Evolutionary conservation across 148 eudicot genomes (phyloP).

Genomic region (Salicornia ramosissima): DNA sequence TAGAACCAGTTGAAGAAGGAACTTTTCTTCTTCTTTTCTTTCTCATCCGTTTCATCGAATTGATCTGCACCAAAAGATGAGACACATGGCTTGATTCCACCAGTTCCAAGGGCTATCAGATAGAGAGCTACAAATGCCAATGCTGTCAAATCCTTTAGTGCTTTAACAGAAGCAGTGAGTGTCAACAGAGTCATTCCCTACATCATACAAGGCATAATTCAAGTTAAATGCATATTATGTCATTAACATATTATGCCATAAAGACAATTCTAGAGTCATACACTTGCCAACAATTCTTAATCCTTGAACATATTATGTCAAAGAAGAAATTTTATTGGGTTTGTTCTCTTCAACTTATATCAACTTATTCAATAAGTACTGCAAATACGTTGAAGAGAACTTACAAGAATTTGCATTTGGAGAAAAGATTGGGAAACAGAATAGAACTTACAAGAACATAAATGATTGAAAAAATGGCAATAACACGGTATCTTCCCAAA

Average conservation of each 20-base stretch:
- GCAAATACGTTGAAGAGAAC: no score
- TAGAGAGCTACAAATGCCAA: conserved; percentile 34
- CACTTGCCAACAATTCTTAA: not conserved
- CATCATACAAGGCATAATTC: not conserved
- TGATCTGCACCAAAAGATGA: conserved; percentile 64
- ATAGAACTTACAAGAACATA: conserved; percentile 62
- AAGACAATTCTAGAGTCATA: not conserved
- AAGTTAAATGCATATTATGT: no score
- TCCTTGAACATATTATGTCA: not conserved
- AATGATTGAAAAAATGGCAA: conserved; percentile 54
- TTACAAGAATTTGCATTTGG: no score
- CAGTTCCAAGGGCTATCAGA: conserved; percentile 53
- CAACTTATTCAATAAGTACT: no score
- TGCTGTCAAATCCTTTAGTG: conserved; percentile 30
- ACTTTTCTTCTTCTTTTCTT: conserved; percentile 36
- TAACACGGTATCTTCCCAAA: conserved; percentile 67
- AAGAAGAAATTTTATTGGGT: not conserved
- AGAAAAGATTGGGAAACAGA: no score
- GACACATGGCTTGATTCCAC: conserved; percentile 60
- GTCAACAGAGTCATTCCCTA: conserved; percentile 52
- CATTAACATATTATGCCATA: no score
- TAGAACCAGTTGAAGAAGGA: conserved; percentile 60
- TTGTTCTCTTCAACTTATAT: no score
- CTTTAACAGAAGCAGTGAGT: conserved; percentile 36
- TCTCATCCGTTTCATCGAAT: conserved; percentile 44